Base-by-base conservation (phyloP, 805 yeast species). In the Phaffomyces opuntiae region DNA sequence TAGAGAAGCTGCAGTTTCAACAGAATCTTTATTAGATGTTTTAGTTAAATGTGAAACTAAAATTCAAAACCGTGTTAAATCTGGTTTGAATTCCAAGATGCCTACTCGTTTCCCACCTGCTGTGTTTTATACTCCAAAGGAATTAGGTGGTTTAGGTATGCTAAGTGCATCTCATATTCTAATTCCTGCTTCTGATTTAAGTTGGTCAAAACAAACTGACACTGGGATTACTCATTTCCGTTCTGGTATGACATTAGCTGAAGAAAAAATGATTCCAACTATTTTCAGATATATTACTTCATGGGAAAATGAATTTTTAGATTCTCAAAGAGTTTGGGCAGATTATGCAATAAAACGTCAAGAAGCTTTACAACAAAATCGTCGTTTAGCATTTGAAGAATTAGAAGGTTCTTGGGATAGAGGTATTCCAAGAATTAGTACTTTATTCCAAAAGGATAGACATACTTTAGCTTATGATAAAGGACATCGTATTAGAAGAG, bases 21-120 rank as follows among this genome's bases (percentile, higher is more conserved):
- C 99, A 0, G 87, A 83, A 44, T 59, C 83, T 6, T 67, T 93
- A 32, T 68, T 93, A 11, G 96, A 90, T 60, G 70, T 80, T 4
- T 68, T 93, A 40, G 99, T 93, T 11, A 87, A 85, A 57, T 79
- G 95, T 53, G 99, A 93, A 59, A 90, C 96, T 0, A 83, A 86
- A 58, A 83, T 93, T 39, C 99, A 93, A 65, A 93, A 90, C 45
- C 74, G 96, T 53, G 96, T 93, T 17, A 93, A 93, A 61, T 77
- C 91, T 68, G 99, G 99, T 0, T 72, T 93, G 49, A 93, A 93
- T 57, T 91, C 98, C 13, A 93, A 93, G 65, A 93, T 93, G 99
- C 99, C 99, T 1, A 82, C 96, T 0, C 73, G 99, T 46, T 93
- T 93, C 67, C 99, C 99, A 4, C 99, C 99, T 0, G 97, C 97